Conservation (phyloP, 306 rosid genomes). For the Cucurbita ficifolia region DNA sequence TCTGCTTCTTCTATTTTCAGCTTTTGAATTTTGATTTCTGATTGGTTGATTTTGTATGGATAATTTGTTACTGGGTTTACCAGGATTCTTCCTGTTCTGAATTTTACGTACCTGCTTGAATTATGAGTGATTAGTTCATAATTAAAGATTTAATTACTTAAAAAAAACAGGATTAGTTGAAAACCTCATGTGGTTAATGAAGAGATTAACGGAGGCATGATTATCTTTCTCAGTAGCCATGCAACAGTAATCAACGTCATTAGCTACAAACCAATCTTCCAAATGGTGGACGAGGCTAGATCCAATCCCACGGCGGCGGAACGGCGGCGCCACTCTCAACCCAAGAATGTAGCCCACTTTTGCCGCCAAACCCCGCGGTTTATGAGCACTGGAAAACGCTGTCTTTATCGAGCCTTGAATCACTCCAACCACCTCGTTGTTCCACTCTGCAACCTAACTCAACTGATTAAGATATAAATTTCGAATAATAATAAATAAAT, state of each 20-base stretch:
- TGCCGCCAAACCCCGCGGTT: slow-evolving; percentile 35
- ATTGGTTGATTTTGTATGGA: slow-evolving; percentile 16
- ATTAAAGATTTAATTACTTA: no score
- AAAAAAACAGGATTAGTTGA: background rate
- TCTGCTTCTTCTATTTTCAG: slow-evolving; percentile 66
- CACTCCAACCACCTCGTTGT: slow-evolving; percentile 57
- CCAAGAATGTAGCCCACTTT: slow-evolving; percentile 76
- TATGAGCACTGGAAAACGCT: slow-evolving; percentile 40
- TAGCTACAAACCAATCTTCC: slow-evolving; percentile 63
- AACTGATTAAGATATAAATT: no score
- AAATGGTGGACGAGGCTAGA: slow-evolving; percentile 37
- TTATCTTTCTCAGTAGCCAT: slow-evolving; percentile 82
- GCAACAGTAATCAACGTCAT: slow-evolving; percentile 65
- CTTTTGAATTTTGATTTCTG: slow-evolving; percentile 36
- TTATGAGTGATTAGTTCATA: no score
- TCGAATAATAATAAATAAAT: slow-evolving; percentile 2
- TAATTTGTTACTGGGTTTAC: slow-evolving; percentile 59
- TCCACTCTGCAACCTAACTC: slow-evolving; percentile 57
- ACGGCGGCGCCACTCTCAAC: slow-evolving; percentile 46
- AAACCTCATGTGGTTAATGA: slow-evolving; percentile 29
- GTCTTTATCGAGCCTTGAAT: slow-evolving; percentile 76
- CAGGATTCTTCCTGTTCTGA: slow-evolving; percentile 56
- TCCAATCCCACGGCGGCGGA: slow-evolving; percentile 60
- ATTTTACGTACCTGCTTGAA: slow-evolving; percentile 27
- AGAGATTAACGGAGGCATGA: slow-evolving; percentile 55